Evolutionary conservation across 305 asterid genomes (phyloP), one percentile per base, ranked within the genome.

Genomic region (Galium porrigens): DNA sequence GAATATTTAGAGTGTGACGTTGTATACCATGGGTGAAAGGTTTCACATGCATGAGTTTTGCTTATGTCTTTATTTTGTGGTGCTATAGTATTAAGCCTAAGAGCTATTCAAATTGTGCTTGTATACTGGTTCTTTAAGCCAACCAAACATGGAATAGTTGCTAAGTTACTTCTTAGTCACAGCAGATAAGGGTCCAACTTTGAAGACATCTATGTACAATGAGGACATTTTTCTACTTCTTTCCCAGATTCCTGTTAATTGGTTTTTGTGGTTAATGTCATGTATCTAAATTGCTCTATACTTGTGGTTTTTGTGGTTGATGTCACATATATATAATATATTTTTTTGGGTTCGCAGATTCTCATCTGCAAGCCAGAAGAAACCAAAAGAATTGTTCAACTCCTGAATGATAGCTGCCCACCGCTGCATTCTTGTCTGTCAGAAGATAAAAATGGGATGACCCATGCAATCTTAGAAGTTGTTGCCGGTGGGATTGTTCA

Each of bases 401-500:
- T 94, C 63, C 84, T 94, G 64, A 87, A 85, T 76, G 95, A 87
- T 65, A 72, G 84, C 70, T 94, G 97, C 71, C 90, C 99, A 75
- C 96, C 96, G 18, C 86, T 94, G 68, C 65, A 86, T 74, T 94
- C 99, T 75, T 94, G 99, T 79, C 79, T 94, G 83, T 86, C 99
- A 17, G 99, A 94, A 81, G 96, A 89, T 77, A 89, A 87, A 82
- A 94, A 89, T 78, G 99, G 99, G 73, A 94, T 94, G 99, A 94
- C 89, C 78, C 99, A 94, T 73, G 97, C 99, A 72, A 94, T 89
- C 77, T 77, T 94, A 70, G 99, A 94, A 81, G 99, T 94, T 70
- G 97, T 89, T 70, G 95, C 97, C 72, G 96, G 99, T 67, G 99
- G 99, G 73, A 89, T 94, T 77, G 99, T 94, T 77, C 99, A 94